Conservation (phyloP, 192 early-diverging fungal species). For the Coemansia sp. region DNA sequence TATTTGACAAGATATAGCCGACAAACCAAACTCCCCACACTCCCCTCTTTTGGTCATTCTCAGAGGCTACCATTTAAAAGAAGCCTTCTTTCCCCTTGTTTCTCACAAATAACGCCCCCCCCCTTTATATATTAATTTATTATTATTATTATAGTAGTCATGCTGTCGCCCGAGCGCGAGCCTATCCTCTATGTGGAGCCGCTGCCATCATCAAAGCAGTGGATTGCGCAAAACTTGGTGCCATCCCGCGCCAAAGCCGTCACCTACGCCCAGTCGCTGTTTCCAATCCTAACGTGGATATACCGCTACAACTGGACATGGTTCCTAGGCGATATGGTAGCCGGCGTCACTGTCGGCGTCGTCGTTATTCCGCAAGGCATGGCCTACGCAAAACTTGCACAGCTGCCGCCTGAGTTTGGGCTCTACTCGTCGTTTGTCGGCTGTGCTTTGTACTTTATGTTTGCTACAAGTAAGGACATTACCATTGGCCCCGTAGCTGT, state of each 20-base stretch:
- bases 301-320: conserved; percentile 62
- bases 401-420: conserved; percentile 72
- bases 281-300: conserved; percentile 57
- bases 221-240: conserved; percentile 37
- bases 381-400: conserved; percentile 78
- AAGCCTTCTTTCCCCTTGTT: neutral
- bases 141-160: neutral
- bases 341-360: conserved; percentile 74
- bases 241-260: conserved; percentile 17
- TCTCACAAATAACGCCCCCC: neutral
- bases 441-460: conserved; percentile 68
- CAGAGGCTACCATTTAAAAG: neutral
- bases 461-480: conserved; percentile 76
- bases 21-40: neutral
- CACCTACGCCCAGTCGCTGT: conserved; percentile 42
- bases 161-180: conserved; percentile 9
- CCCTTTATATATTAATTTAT: neutral
- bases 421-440: conserved; percentile 79
- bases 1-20: neutral
- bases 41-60: neutral
- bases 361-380: conserved; percentile 77
- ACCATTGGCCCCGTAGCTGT: conserved; percentile 81
- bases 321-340: conserved; percentile 70
- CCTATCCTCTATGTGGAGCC: conserved; percentile 47
- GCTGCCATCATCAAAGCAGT: conserved; percentile 40